phyloP scores from a whole-genome alignment of 2,329 filamentous ascomycete genomes.

The Ceratocystis destructans region DNA sequence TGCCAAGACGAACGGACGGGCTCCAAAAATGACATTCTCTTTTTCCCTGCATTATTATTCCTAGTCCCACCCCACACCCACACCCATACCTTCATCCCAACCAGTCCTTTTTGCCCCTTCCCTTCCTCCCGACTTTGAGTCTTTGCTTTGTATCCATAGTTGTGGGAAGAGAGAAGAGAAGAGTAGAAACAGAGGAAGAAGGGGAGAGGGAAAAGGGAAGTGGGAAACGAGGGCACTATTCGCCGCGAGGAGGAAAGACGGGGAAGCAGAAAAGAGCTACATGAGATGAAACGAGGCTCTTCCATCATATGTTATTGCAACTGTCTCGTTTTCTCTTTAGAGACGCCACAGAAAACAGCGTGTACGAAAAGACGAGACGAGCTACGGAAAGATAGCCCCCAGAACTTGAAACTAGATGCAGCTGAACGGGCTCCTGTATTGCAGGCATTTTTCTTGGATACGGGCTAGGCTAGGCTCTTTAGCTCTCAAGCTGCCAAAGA shows the following conservation, averaged over 20 bases:
- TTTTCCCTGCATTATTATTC: not conserved
- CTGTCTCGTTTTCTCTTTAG: not conserved
- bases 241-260: not conserved
- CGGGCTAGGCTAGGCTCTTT: not conserved
- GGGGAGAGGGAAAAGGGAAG: slow-evolving; percentile 3
- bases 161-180: slow-evolving; percentile 1
- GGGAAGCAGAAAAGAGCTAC: not conserved
- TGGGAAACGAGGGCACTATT: not conserved
- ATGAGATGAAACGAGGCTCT: not conserved
- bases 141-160: not conserved
- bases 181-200: not conserved
- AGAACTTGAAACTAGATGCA: not conserved
- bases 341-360: not conserved
- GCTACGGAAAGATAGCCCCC: not conserved
- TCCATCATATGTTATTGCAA: not conserved
- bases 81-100: not conserved
- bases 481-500: not conserved
- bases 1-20: slow-evolving; percentile 5
- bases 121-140: not conserved
- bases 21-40: slow-evolving; percentile 2
- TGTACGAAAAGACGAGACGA: not conserved
- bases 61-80: not conserved
- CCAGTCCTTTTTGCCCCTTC: not conserved
- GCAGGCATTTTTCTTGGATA: not conserved
- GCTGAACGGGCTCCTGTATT: not conserved